Percentiles rank a stretch among this genome's conserved stretches.
Evolutionary conservation across 805 yeast species (phyloP).

Genomic region (Tanozyma kutaoensis): DNA sequence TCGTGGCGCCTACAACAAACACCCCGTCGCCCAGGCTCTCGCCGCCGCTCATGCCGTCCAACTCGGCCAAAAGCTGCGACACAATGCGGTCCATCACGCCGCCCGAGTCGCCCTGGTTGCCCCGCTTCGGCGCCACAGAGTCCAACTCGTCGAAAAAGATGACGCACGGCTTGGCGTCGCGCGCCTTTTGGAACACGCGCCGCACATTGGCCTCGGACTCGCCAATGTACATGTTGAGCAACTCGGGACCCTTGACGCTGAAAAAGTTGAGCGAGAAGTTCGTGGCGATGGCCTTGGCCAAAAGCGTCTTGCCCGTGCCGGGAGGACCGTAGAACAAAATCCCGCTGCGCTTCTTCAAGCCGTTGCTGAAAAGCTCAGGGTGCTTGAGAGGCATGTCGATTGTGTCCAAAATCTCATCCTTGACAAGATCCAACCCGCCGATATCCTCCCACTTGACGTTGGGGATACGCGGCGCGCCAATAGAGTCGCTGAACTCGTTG

Average conservation of each 20-base stretch:
- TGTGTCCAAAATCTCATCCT: conserved; percentile 87
- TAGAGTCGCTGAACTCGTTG: conserved; percentile 80
- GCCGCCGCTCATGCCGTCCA: conserved; percentile 90
- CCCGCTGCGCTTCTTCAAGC: conserved; percentile 89
- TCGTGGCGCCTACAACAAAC: conserved; percentile 97
- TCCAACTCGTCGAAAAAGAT: conserved; percentile 95
- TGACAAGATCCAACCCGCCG: conserved; percentile 85
- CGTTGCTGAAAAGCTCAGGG: conserved; percentile 79
- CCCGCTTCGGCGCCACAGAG: conserved; percentile 96
- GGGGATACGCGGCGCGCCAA: conserved; percentile 95
- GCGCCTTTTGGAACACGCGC: conserved; percentile 81
- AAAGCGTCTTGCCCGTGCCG: conserved; percentile 91
- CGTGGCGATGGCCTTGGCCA: conserved; percentile 96
- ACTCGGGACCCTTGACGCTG: conserved; percentile 94
- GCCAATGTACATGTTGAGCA: conserved; percentile 95
- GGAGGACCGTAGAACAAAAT: conserved; percentile 96
- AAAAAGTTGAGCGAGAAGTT: conserved; percentile 89
- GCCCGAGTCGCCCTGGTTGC: conserved; percentile 97
- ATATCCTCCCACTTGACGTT: conserved; percentile 95
- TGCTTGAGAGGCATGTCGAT: conserved; percentile 91
- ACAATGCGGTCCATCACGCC: conserved; percentile 99
- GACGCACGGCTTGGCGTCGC: conserved; percentile 97
- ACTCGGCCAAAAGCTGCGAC: conserved; percentile 85
- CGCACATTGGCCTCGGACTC: conserved; percentile 97
- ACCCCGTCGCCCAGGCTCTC: conserved; percentile 57